Evolutionary conservation across 805 yeast species (phyloP).

Genomic region (Candida xyloterini): DNA sequence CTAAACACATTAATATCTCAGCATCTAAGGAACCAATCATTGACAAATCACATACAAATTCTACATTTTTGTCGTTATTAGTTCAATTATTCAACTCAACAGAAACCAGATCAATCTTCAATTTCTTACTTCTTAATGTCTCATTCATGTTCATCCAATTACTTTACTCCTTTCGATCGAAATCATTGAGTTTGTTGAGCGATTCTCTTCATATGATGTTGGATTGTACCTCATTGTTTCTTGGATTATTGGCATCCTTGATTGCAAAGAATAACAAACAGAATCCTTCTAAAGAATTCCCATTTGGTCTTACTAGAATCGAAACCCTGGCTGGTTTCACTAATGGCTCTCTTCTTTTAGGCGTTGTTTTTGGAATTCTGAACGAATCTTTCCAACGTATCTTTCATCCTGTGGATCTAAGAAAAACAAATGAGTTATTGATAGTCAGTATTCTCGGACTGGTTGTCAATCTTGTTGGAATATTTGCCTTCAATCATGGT

Average conservation of each 20-base stretch:
- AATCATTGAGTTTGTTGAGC: constrained; percentile 84
- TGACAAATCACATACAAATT: constrained; percentile 7
- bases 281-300: constrained; percentile 46
- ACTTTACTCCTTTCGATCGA: constrained; percentile 86
- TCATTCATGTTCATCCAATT: constrained; percentile 94
- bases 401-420: constrained; percentile 69
- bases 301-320: constrained; percentile 80
- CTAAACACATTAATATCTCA: constrained; percentile 1
- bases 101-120: constrained; percentile 86
- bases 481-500: constrained; percentile 91
- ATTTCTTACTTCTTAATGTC: constrained; percentile 79
- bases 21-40: not conserved
- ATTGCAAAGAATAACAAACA: constrained; percentile 31
- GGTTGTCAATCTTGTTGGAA: constrained; percentile 85
- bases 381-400: constrained; percentile 85
- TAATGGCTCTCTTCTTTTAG: constrained; percentile 83
- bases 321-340: constrained; percentile 95
- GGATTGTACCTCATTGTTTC: constrained; percentile 85
- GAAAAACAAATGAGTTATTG: constrained; percentile 77
- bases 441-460: constrained; percentile 84
- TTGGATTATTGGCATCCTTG: constrained; percentile 85
- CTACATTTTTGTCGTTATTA: constrained; percentile 24
- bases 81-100: constrained; percentile 43
- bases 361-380: constrained; percentile 84
- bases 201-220: constrained; percentile 96